A percentile compares a stretch with the other conserved stretches of the same genome.
Conservation (phyloP, 2,329 filamentous ascomycete genomes). For the Harringtonia aguacate region DNA sequence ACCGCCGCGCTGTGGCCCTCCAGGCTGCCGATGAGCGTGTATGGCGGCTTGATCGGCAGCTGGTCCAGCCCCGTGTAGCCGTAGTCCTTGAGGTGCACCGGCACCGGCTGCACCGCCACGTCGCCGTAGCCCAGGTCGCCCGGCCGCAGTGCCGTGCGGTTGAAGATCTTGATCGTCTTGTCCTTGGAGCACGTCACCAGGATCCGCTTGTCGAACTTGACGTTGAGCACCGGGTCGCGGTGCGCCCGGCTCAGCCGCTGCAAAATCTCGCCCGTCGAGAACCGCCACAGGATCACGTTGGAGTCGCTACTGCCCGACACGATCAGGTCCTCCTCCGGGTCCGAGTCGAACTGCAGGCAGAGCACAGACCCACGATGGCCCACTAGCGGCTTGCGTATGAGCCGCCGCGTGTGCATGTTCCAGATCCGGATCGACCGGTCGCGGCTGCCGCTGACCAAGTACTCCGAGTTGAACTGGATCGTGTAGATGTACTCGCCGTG, state of each 20-base stretch:
- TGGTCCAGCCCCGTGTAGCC: conserved; percentile 40
- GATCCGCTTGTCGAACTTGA: conserved; percentile 83
- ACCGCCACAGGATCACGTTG: conserved; percentile 82
- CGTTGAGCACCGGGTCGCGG: conserved; percentile 81
- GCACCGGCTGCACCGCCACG: conserved; percentile 42
- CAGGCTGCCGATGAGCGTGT: conserved; percentile 66
- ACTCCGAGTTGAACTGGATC: conserved; percentile 77
- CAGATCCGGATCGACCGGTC: conserved; percentile 84
- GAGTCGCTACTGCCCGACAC: conserved; percentile 92
- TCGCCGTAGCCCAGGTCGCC: conserved; percentile 47
- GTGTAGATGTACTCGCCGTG: conserved; percentile 93
- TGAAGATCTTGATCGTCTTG: conserved; percentile 94
- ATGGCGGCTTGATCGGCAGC: conserved; percentile 49
- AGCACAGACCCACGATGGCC: conserved; percentile 82
- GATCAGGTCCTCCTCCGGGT: conserved; percentile 80
- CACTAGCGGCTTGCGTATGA: conserved; percentile 61
- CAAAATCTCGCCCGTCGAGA: conserved; percentile 78
- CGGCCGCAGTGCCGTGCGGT: conserved; percentile 55
- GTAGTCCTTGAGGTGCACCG: conserved; percentile 40
- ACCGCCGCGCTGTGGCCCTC: conserved; percentile 85
- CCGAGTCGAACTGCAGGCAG: conserved; percentile 89
- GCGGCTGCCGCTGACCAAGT: conserved; percentile 85
- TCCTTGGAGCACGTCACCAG: conserved; percentile 97
- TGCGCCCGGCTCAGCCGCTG: conserved; percentile 71
- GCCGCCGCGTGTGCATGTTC: conserved; percentile 71